Conservation (phyloP, 2,329 filamentous ascomycete genomes). For the Verticillium zaregamsianum region DNA sequence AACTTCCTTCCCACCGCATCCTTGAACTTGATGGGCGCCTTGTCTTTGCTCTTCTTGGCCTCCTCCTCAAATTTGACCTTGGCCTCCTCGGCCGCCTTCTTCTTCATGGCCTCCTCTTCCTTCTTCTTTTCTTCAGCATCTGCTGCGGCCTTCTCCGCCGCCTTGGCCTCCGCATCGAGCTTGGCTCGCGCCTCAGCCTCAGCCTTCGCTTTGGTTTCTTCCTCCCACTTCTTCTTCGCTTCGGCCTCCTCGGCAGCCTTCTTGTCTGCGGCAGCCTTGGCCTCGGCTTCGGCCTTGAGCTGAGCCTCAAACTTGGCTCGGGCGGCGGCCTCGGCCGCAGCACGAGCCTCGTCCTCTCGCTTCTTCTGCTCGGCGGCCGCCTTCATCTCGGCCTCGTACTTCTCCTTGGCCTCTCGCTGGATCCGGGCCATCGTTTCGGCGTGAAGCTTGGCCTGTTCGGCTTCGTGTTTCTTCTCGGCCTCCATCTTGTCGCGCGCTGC, state of each 20-base stretch:
- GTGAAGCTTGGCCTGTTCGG: constrained; percentile 35
- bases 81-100: constrained; percentile 53
- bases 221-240: constrained; percentile 18
- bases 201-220: constrained; percentile 29
- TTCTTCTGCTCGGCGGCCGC: constrained; percentile 39
- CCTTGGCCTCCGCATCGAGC: constrained; percentile 33
- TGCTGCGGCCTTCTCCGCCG: constrained; percentile 27
- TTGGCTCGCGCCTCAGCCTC: constrained; percentile 35
- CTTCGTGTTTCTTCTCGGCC: constrained; percentile 38
- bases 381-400: constrained; percentile 35
- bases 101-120: constrained; percentile 46
- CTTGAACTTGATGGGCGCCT: constrained; percentile 81
- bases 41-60: constrained; percentile 46
- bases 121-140: constrained; percentile 42
- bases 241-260: constrained; percentile 15
- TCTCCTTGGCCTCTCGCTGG: constrained; percentile 26
- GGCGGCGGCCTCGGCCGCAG: constrained; percentile 36
- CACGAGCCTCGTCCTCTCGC: constrained; percentile 32
- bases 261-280: constrained; percentile 27
- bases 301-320: constrained; percentile 23
- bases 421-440: constrained; percentile 27
- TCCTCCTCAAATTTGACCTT: constrained; percentile 44
- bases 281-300: constrained; percentile 32
- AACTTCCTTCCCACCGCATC: constrained; percentile 90
- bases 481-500: constrained; percentile 40